A percentile compares a stretch with the other conserved stretches of the same genome.
Evolutionary conservation across 23 red algal genomes (phyloP).

Genomic region (Gracilaria vermiculophylla): DNA sequence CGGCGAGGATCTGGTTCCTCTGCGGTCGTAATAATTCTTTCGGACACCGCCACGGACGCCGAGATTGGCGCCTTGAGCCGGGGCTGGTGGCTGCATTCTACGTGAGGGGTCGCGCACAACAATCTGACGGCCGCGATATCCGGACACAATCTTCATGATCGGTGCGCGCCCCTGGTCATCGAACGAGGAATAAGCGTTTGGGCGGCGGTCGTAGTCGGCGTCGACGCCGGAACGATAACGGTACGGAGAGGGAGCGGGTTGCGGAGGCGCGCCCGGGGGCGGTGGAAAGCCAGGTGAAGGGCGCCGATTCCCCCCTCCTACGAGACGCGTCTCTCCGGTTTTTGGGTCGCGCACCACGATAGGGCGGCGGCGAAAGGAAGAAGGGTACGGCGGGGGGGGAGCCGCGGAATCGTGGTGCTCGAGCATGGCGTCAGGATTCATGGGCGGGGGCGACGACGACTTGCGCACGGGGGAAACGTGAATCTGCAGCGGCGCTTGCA

Average conservation of each 20-base stretch:
- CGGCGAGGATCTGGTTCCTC: not conserved
- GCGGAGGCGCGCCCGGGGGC: not conserved
- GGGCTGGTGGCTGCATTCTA: constrained; percentile 8
- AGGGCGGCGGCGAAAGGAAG: constrained; percentile 32
- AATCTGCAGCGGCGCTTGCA: not conserved
- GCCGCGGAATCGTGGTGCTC: constrained; percentile 30
- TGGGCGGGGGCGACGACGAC: not conserved
- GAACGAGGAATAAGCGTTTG: not conserved
- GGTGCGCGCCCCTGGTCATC: constrained; percentile 33
- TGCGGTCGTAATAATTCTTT: constrained; percentile 51
- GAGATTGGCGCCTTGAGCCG: constrained; percentile 5
- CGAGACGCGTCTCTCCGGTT: constrained; percentile 50
- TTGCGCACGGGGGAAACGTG: not conserved
- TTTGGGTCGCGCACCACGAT: constrained; percentile 63
- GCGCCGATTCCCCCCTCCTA: constrained; percentile 6
- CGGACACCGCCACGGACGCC: constrained; percentile 33
- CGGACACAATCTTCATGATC: constrained; percentile 36
- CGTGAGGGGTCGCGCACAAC: constrained; percentile 43
- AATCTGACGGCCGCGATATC: constrained; percentile 44
- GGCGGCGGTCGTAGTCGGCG: not conserved
- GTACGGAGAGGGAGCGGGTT: not conserved
- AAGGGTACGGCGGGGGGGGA: constrained; percentile 3
- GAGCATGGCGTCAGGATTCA: constrained; percentile 48
- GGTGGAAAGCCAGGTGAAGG: not conserved
- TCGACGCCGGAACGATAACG: constrained; percentile 5